Evolutionary conservation across 2,329 filamentous ascomycete genomes (phyloP), one percentile per base, ranked within the genome.

Genomic region (Stachybotrys chartarum): DNA sequence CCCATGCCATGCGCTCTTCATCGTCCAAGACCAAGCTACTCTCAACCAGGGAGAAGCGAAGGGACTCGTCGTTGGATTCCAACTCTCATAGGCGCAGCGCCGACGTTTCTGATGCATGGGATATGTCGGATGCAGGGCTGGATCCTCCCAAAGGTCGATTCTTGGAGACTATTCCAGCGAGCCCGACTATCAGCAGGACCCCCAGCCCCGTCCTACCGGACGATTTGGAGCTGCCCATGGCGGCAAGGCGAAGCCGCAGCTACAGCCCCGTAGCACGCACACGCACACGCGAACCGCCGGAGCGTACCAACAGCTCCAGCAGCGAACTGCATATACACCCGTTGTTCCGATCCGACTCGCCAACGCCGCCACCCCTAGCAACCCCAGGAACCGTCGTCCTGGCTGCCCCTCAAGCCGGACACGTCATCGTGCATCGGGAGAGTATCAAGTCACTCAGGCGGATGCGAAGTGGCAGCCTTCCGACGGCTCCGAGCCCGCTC

Each of bases 321-420:
- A 73, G 78, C 63, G 86, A 91, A 67, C 77, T 84, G 4, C 83
- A 91, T 64, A 91, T 91, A 50, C 88, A 92, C 67, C 88, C 88
- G 8, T 78, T 92, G 3, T 91, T 92, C 74, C 80, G 88, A 57
- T 85, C 85, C 6, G 86, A 90, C 65, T 88, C 84, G 46, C 86
- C 86, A 0, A 79, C 77, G 1, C 86, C 87, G 7, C 84, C 87
- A 1, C 82, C 87, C 0, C 71, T 82, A 6, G 78, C 80, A 1
- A 88, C 86, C 0, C 84, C 86, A 0, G 86, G 87, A 0, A 92
- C 88, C 0, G 78, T 86, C 16, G 86, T 92, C 51, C 75, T 84
- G 11, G 88, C 87, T 0, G 85, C 87, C 3, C 87, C 87, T 0
- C 80, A 85, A 46, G 85, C 84, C 3, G 87, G 84, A 5, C 81